These are phyloP conservation scores for Podaxis rugospora DNA, from an alignment of 768 basidiomycete species.

Conservation along the genomic window DNA sequence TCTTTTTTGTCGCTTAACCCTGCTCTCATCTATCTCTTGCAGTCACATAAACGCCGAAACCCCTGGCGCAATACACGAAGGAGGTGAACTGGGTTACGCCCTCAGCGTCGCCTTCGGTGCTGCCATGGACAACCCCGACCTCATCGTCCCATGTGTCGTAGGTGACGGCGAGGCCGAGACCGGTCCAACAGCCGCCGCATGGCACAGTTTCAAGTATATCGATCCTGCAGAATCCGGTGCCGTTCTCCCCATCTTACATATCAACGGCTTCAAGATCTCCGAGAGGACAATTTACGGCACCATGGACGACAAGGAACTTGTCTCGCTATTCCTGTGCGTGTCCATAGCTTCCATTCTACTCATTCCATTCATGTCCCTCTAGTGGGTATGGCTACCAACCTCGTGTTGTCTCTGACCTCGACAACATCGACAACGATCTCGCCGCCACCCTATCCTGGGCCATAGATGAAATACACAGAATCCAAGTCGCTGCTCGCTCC, in stretches of 20 bases:
- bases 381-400: conserved; percentile 89
- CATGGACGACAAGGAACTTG: conserved; percentile 86
- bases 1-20: not conserved
- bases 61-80: conserved; percentile 89
- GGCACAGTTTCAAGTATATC: conserved; percentile 88
- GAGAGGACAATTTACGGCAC: conserved; percentile 87
- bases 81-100: conserved; percentile 87
- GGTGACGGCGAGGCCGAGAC: conserved; percentile 88
- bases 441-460: conserved; percentile 85
- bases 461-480: conserved; percentile 62
- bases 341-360: not conserved
- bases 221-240: conserved; percentile 89
- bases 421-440: conserved; percentile 70
- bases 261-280: conserved; percentile 88
- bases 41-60: conserved; percentile 81
- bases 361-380: conserved; percentile 8
- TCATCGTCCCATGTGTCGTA: conserved; percentile 76
- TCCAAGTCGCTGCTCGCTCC: conserved; percentile 73
- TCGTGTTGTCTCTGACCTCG: conserved; percentile 68
- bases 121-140: conserved; percentile 87
- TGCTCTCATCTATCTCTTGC: not conserved
- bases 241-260: conserved; percentile 85
- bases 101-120: conserved; percentile 83
- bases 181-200: conserved; percentile 74
- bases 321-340: conserved; percentile 64